Percentiles rank a stretch among this genome's conserved stretches.
Evolutionary conservation across 2,329 filamentous ascomycete genomes (phyloP).

Genomic region (Emydomyces testavorans): DNA sequence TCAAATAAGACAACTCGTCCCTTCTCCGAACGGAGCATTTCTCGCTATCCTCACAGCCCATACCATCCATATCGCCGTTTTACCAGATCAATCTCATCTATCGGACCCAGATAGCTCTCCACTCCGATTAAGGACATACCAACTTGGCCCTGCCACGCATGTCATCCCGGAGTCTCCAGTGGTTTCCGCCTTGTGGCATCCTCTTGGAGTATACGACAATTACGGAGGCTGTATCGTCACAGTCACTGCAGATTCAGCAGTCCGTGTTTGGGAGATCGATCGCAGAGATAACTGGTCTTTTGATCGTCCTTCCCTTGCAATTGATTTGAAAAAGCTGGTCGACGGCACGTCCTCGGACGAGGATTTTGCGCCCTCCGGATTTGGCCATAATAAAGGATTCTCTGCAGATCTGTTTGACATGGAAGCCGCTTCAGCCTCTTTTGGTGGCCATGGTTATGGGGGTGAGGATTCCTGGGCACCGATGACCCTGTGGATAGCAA

Average conservation of each 20-base stretch:
- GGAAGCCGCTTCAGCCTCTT: conserved; percentile 82
- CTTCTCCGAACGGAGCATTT: conserved; percentile 71
- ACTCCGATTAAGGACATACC: conserved; percentile 74
- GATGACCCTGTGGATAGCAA: conserved; percentile 96
- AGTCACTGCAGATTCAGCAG: conserved; percentile 73
- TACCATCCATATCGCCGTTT: conserved; percentile 74
- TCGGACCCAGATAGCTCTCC: conserved; percentile 54
- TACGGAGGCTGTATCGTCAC: conserved; percentile 74
- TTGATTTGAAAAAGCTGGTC: conserved; percentile 80
- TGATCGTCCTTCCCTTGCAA: conserved; percentile 65
- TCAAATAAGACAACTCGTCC: conserved; percentile 70
- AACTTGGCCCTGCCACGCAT: conserved; percentile 84
- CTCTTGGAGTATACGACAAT: conserved; percentile 55
- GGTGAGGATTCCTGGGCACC: conserved; percentile 67
- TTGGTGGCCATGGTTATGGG: conserved; percentile 57
- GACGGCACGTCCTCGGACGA: conserved; percentile 73
- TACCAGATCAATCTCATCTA: conserved; percentile 70
- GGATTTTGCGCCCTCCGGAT: conserved; percentile 66
- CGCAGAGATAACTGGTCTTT: conserved; percentile 77
- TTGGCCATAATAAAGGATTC: conserved; percentile 66
- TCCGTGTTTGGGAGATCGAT: conserved; percentile 83
- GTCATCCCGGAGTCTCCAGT: conserved; percentile 75
- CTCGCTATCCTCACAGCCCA: conserved; percentile 78
- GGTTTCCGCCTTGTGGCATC: conserved; percentile 81
- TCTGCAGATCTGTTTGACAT: conserved; percentile 86